phyloP scores from a whole-genome alignment of 441 rosid genomes.

The Adansonia rubrostipa region DNA sequence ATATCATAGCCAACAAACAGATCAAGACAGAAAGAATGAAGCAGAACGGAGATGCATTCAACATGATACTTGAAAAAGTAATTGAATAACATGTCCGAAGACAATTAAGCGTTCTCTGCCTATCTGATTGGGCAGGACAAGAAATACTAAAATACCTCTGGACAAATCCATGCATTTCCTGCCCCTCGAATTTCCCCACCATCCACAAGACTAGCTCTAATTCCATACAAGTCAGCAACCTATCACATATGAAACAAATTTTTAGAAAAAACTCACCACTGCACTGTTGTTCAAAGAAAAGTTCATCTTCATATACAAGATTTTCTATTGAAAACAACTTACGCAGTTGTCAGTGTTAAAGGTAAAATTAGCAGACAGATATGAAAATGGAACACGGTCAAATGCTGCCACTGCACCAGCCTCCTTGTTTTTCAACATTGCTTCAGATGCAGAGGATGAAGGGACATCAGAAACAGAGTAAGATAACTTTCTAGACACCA shows the following conservation, averaged over 20 bases:
- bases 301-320: neutral
- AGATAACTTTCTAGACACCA: conserved; percentile 91
- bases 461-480: conserved; percentile 67
- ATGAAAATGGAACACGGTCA: conserved; percentile 98
- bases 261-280: neutral
- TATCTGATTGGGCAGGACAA: conserved; percentile 2
- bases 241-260: conserved; percentile 40
- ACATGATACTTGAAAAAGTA: neutral
- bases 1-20: conserved; percentile 15
- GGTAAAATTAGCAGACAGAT: conserved; percentile 98
- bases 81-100: conserved; percentile 24
- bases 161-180: conserved; percentile 99
- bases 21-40: conserved; percentile 15
- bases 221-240: conserved; percentile 99
- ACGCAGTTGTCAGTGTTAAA: conserved; percentile 96
- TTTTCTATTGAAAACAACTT: conserved; percentile 42
- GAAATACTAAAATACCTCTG: conserved; percentile 63
- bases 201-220: conserved; percentile 98
- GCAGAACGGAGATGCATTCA: neutral
- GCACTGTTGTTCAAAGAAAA: conserved; percentile 14
- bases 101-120: conserved; percentile 1
- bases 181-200: conserved; percentile 99
- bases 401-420: conserved; percentile 99
- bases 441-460: conserved; percentile 81
- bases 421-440: conserved; percentile 92